These are phyloP conservation scores for Tephrocybe sp. DNA, from an alignment of 768 basidiomycete species.

Conservation along the genomic window DNA sequence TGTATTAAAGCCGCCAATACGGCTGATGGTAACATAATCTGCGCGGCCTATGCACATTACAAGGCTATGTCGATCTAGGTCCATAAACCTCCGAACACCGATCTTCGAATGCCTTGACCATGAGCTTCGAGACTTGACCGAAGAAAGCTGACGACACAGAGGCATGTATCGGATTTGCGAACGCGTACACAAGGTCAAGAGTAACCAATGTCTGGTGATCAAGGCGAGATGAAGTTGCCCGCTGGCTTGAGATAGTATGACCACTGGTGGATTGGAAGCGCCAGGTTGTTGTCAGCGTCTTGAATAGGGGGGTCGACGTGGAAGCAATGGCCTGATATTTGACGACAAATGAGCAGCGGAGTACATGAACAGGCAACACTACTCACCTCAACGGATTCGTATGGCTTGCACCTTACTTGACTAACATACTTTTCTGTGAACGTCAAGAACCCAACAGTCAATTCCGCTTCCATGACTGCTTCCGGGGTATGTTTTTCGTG, in stretches of 20 bases:
- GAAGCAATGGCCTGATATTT: slow-evolving; percentile 63
- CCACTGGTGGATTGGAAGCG: slow-evolving; percentile 62
- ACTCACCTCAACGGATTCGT: slow-evolving; percentile 77
- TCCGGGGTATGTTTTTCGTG: slow-evolving; percentile 25
- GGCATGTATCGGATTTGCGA: slow-evolving; percentile 84
- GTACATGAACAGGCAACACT: not conserved
- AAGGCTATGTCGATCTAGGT: slow-evolving; percentile 21
- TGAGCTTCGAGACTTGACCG: slow-evolving; percentile 81
- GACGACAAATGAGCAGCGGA: not conserved
- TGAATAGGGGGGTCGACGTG: slow-evolving; percentile 73
- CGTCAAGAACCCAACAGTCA: slow-evolving; percentile 85
- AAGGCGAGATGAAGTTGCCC: no score
- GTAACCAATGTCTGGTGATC: slow-evolving; percentile 88
- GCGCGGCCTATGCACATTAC: not conserved
- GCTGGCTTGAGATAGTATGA: slow-evolving; percentile 32
- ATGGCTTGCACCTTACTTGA: slow-evolving; percentile 77
- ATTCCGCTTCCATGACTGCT: slow-evolving; percentile 72
- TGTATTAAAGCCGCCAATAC: no score
- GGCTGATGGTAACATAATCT: no score
- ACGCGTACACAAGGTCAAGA: slow-evolving; percentile 83
- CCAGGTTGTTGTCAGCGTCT: slow-evolving; percentile 71
- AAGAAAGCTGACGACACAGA: slow-evolving; percentile 84
- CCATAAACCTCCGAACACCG: slow-evolving; percentile 79
- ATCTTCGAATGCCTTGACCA: slow-evolving; percentile 92
- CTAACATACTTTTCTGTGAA: slow-evolving; percentile 89